A percentile compares a stretch with the other conserved stretches of the same genome.
Evolutionary conservation across 2,329 filamentous ascomycete genomes (phyloP).

Genomic region (Colletotrichum sp.): DNA sequence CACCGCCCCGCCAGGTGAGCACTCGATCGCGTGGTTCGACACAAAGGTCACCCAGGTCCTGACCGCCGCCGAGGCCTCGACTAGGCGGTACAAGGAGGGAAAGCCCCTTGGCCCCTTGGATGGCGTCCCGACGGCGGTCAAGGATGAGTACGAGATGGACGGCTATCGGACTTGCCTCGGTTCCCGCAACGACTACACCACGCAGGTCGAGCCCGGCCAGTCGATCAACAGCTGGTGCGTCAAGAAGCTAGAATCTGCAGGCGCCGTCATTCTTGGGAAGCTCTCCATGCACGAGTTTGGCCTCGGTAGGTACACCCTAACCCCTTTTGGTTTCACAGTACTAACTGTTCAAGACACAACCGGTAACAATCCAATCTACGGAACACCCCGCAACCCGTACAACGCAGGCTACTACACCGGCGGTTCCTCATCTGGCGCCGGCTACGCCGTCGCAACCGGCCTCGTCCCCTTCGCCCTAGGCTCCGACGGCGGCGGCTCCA

Average conservation of each 20-base stretch:
- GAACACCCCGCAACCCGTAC: constrained; percentile 79
- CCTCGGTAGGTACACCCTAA: too few relatives aligned
- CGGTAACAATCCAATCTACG: constrained; percentile 75
- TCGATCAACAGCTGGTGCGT: constrained; percentile 72
- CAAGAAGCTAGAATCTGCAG: constrained; percentile 69
- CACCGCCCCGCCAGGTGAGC: constrained; percentile 37
- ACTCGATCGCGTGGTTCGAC: constrained; percentile 51
- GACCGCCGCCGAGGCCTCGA: constrained; percentile 48
- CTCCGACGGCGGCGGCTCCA: constrained; percentile 75
- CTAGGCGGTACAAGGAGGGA: constrained; percentile 54
- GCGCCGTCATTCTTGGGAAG: constrained; percentile 45
- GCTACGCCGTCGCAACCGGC: constrained; percentile 72
- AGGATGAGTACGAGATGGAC: constrained; percentile 79
- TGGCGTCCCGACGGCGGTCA: constrained; percentile 76
- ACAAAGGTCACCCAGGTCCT: constrained; percentile 45
- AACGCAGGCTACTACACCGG: constrained; percentile 77
- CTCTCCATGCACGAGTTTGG: constrained; percentile 80
- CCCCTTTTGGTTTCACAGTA: too few relatives aligned
- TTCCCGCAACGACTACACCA: constrained; percentile 64
- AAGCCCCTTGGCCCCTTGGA: constrained; percentile 69
- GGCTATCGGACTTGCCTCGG: constrained; percentile 74
- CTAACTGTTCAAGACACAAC: constrained; percentile 59
- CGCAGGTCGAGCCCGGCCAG: constrained; percentile 40
- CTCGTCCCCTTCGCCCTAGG: constrained; percentile 76
- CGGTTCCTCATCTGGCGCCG: constrained; percentile 77